A percentile compares a stretch with the other conserved stretches of the same genome.
These are phyloP conservation scores for Zasmidium cellare DNA, from an alignment of 2,329 filamentous ascomycete genomes.

Conservation along the genomic window DNA sequence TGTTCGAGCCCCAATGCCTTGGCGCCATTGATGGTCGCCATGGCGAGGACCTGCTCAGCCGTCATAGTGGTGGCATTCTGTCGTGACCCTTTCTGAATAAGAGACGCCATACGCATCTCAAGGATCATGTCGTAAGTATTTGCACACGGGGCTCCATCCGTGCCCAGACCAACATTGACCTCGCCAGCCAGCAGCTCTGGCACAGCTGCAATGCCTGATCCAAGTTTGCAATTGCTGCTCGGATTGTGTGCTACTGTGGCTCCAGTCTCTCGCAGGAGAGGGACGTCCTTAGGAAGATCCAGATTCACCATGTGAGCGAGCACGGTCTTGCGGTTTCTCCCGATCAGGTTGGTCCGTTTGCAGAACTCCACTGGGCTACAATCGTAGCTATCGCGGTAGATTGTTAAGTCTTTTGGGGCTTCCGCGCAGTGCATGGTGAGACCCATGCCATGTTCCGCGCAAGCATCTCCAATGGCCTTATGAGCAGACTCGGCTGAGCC, in stretches of 20 bases:
- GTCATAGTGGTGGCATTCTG: slow-evolving; percentile 45
- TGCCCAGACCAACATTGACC: slow-evolving; percentile 52
- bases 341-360: slow-evolving; percentile 12
- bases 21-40: slow-evolving; percentile 55
- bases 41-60: slow-evolving; percentile 49
- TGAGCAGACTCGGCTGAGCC: background rate
- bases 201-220: slow-evolving; percentile 50
- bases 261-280: slow-evolving; percentile 39
- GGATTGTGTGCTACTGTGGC: slow-evolving; percentile 54
- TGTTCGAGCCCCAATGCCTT: slow-evolving; percentile 45
- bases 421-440: slow-evolving; percentile 34
- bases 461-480: slow-evolving; percentile 19
- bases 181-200: slow-evolving; percentile 44
- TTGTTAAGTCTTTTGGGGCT: slow-evolving; percentile 30
- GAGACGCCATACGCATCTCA: slow-evolving; percentile 54
- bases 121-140: slow-evolving; percentile 55
- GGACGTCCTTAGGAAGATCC: slow-evolving; percentile 43
- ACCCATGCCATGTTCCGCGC: slow-evolving; percentile 33
- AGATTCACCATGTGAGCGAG: slow-evolving; percentile 56
- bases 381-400: slow-evolving; percentile 31
- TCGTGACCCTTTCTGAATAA: slow-evolving; percentile 49
- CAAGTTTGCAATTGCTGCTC: slow-evolving; percentile 54
- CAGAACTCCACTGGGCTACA: slow-evolving; percentile 49
- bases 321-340: slow-evolving; percentile 43
- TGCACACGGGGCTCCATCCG: slow-evolving; percentile 55